phyloP scores from a whole-genome alignment of 257 asterid species.

The Nicotiana noctiflora region DNA sequence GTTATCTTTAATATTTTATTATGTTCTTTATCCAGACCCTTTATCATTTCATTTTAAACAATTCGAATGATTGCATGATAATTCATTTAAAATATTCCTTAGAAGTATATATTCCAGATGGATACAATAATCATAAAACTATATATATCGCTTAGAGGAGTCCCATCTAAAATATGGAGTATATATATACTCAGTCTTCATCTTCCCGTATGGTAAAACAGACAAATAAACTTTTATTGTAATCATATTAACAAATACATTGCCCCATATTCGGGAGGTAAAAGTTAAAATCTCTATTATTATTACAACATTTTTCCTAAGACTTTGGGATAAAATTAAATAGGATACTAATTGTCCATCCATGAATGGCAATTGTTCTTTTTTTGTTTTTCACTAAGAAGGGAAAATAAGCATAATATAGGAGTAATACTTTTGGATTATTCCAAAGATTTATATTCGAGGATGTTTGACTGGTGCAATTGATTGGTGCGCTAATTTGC shows the following conservation, averaged over 20 bases:
- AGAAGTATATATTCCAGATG: neutral
- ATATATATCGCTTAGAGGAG: neutral
- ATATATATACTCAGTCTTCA: neutral
- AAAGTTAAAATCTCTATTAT: neutral
- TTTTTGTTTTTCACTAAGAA: neutral
- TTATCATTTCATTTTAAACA: neutral
- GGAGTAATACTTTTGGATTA: neutral
- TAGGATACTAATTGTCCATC: neutral
- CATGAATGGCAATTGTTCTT: neutral
- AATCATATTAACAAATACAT: neutral
- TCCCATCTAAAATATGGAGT: too few species aligned
- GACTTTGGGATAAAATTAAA: neutral
- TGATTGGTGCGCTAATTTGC: constrained; percentile 1
- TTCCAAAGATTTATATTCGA: neutral
- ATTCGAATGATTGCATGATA: neutral
- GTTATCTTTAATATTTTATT: too few species aligned
- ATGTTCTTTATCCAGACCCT: neutral
- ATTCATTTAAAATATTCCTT: neutral
- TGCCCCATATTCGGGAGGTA: neutral
- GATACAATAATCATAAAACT: neutral
- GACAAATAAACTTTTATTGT: too few species aligned
- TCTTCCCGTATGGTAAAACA: neutral
- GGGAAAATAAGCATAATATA: neutral
- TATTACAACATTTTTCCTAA: neutral
- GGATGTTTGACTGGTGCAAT: neutral